phyloP scores from a whole-genome alignment of 2,329 filamentous ascomycete species.

The Fusarium pseudoanthophilum region DNA sequence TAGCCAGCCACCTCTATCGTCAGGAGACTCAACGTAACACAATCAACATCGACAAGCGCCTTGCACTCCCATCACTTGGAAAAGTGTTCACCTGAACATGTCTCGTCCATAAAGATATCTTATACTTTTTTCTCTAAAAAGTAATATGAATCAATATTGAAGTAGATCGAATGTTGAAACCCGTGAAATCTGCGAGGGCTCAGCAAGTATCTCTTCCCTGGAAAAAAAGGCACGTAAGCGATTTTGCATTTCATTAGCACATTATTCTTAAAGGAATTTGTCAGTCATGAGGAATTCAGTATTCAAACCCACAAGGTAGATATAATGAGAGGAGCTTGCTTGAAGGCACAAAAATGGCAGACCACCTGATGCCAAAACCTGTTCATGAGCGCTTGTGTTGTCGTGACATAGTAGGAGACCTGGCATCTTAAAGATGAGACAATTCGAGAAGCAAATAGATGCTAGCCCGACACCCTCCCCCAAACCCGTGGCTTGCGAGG shows the following conservation, averaged over 20 bases:
- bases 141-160: not conserved
- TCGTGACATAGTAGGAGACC: slow-evolving; percentile 28
- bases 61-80: not conserved
- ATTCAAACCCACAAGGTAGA: slow-evolving; percentile 33
- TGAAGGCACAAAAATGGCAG: slow-evolving; percentile 24
- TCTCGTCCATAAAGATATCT: not conserved
- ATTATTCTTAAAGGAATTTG: slow-evolving; percentile 5
- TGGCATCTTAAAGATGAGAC: slow-evolving; percentile 39
- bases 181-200: slow-evolving; percentile 12
- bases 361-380: slow-evolving; percentile 16
- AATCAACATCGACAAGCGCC: not conserved
- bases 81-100: not conserved
- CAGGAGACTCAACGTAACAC: not conserved
- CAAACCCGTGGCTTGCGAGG: slow-evolving; percentile 1
- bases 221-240: not conserved
- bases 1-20: not conserved
- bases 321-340: slow-evolving; percentile 19
- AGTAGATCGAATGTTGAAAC: not conserved
- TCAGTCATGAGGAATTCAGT: slow-evolving; percentile 31
- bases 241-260: slow-evolving; percentile 18
- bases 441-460: slow-evolving; percentile 5
- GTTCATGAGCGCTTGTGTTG: slow-evolving; percentile 29
- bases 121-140: not conserved
- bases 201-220: slow-evolving; percentile 13
- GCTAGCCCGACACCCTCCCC: slow-evolving; percentile 11